Conservation (phyloP, 768 basidiomycete species). For the Suillus plorans region DNA sequence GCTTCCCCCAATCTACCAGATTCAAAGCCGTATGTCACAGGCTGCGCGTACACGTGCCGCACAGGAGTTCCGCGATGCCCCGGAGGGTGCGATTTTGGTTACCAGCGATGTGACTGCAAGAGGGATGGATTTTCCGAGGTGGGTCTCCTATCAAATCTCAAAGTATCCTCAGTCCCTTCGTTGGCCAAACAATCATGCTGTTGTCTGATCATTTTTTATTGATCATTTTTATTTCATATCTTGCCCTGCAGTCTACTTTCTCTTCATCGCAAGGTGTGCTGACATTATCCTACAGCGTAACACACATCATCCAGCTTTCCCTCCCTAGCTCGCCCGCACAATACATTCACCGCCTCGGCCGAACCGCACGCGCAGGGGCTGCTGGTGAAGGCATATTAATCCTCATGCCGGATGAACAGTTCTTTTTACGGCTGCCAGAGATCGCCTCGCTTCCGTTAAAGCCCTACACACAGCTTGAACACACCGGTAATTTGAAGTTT, state of each 20-base stretch:
- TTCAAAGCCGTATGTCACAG: constrained; percentile 61
- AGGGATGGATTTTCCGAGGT: constrained; percentile 69
- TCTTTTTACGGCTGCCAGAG: constrained; percentile 43
- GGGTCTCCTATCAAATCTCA: constrained; percentile 13
- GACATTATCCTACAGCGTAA: constrained; percentile 39
- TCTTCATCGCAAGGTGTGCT: not conserved
- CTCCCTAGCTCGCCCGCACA: constrained; percentile 71
- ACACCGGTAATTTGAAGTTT: constrained; percentile 22
- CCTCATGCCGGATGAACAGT: constrained; percentile 48
- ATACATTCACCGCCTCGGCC: constrained; percentile 78
- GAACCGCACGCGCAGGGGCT: constrained; percentile 74
- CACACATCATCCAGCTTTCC: constrained; percentile 60
- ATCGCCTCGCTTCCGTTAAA: constrained; percentile 43
- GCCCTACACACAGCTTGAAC: constrained; percentile 24
- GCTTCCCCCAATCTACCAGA: constrained; percentile 45
- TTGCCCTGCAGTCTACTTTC: not conserved
- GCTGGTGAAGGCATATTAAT: constrained; percentile 59
- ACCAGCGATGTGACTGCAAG: constrained; percentile 62
- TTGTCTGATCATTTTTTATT: not conserved
- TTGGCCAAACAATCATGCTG: not conserved
- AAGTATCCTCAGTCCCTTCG: not conserved
- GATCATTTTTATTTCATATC: not conserved
- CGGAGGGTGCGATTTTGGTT: constrained; percentile 45
- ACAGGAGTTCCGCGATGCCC: constrained; percentile 44
- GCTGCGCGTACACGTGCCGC: constrained; percentile 46